Conservation (phyloP, 768 basidiomycete genomes). For the Amanita inopinata region DNA sequence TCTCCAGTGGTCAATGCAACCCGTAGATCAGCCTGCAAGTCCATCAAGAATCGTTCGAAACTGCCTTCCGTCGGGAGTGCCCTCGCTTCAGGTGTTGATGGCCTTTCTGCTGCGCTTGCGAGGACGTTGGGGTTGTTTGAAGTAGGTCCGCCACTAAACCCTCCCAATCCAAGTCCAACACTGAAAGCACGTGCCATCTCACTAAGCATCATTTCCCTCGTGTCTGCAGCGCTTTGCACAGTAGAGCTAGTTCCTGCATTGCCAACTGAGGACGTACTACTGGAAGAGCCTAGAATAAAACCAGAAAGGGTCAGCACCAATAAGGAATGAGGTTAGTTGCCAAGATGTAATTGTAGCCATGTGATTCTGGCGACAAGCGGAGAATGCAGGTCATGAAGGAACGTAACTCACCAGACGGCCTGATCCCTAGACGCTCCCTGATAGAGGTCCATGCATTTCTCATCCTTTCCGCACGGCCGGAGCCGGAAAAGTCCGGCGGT, state of each 20-base stretch:
- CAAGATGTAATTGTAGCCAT: not conserved
- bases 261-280: not conserved
- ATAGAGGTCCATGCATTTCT: constrained; percentile 61
- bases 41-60: constrained; percentile 75
- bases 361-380: constrained; percentile 6
- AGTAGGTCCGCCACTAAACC: constrained; percentile 14
- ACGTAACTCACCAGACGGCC: constrained; percentile 19
- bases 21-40: constrained; percentile 67
- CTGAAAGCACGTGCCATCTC: constrained; percentile 81
- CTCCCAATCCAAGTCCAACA: constrained; percentile 48
- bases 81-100: constrained; percentile 7
- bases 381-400: constrained; percentile 7
- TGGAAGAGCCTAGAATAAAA: constrained; percentile 6
- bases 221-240: constrained; percentile 27
- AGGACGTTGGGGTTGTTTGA: not conserved
- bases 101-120: not conserved
- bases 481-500: constrained; percentile 29
- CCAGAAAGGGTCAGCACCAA: too few relatives aligned
- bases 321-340: not conserved
- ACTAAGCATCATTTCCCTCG: constrained; percentile 62
- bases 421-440: constrained; percentile 56
- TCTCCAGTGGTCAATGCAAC: constrained; percentile 40
- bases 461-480: constrained; percentile 36
- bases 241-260: constrained; percentile 1
- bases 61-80: constrained; percentile 44